Base-by-base conservation (phyloP, 179 eudicot genomes). In the Gypsophila paniculata region DNA sequence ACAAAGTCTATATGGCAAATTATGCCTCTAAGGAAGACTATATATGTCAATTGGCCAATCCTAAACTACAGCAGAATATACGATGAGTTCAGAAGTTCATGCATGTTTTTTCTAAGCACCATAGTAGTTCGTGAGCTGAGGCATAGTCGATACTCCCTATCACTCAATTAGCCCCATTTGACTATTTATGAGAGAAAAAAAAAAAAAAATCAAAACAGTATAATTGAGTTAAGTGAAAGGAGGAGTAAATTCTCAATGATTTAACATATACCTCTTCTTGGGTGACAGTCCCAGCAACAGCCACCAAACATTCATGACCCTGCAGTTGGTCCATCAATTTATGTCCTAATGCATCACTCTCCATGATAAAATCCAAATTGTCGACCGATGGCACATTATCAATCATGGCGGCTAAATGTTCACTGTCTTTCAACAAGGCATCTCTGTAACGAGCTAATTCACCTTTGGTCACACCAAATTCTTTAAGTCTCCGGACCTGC, bases 321-420 rank as follows among this genome's bases (percentile, higher is more conserved):
- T 95, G 99, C 70, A 82, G 71, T 77, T 95, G 99, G 82, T 95
- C 99, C 98, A 93, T 95, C 74, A 93, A 91, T 77, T 82, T 86
- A 80, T 95, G 99, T 61, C 96, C 96, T 55, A 95, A 90, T 12
- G 99, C 98, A 82, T 89, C 98, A 80, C 96, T 95, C 79, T 95
- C 99, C 99, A 95, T 95, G 51, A 93, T 76, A 66, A 95, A 95
- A 77, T 90, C 98, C 86, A 95, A 85, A 74, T 87, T 92, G 78
- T 95, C 99, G 74, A 95, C 96, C n/a, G 99, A 95, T 55, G 99
- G 83, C 42, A 95, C 90, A 78, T 90, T 95, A 79, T 92, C 99
- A 71, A 93, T 89, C 99, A 95, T 95, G 48, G 98, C 98, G 34
- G 99, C 99, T 84, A 95, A 79, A 80, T 95, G 99, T 76, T 95